A percentile compares a stretch with the other conserved stretches of the same genome.
Conservation (phyloP, 1,284 basidiomycete species). For the Polyporus tsugae region DNA sequence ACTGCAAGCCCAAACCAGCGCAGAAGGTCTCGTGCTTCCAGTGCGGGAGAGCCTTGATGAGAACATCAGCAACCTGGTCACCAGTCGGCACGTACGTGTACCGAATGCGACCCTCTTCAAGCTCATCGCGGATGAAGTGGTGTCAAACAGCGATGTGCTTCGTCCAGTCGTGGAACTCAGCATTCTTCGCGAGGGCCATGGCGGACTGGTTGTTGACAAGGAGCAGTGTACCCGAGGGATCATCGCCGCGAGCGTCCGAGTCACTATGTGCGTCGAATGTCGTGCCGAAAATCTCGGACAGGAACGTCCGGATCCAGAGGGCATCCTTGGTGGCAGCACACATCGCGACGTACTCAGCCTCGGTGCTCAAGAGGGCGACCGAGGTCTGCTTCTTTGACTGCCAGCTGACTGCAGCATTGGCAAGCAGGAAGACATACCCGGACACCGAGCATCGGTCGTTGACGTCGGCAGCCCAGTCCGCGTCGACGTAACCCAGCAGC, state of each 20-base stretch:
- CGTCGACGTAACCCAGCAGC: no score
- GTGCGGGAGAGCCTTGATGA: not conserved
- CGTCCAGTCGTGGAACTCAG: not conserved
- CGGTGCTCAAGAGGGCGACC: conserved; percentile 40
- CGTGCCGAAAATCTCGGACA: no score
- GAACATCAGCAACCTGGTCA: not conserved
- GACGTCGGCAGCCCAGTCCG: no score
- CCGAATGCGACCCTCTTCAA: not conserved
- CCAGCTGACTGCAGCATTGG: conserved; percentile 38
- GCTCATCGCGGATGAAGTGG: not conserved
- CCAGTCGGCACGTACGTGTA: not conserved
- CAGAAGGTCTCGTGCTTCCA: not conserved
- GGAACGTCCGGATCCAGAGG: no score
- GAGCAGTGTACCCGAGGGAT: not conserved
- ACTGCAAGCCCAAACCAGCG: not conserved
- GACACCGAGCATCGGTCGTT: not conserved
- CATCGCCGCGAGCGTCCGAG: no score
- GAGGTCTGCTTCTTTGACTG: conserved; percentile 38
- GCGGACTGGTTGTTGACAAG: not conserved
- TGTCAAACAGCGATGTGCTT: not conserved
- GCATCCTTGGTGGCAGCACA: no score
- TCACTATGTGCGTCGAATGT: no score
- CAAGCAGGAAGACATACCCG: not conserved
- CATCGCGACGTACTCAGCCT: conserved; percentile 44
- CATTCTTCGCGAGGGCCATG: not conserved